A percentile compares a stretch with the other conserved stretches of the same genome.
These are phyloP conservation scores for Urostyla sp. DNA, from an alignment of 73 alveolate genomes.

Conservation along the genomic window DNA sequence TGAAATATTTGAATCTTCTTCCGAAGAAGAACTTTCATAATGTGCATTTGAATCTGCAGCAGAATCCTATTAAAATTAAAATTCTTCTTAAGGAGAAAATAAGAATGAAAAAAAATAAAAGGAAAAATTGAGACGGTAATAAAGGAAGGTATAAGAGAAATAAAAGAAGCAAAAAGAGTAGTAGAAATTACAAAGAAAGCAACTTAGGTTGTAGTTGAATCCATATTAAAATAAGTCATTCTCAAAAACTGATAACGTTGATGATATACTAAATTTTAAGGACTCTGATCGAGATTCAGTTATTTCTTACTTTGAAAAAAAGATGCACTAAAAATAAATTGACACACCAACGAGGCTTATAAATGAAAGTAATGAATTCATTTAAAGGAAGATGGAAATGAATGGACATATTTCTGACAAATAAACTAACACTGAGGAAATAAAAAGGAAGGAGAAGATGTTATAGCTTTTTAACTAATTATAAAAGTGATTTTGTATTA, in stretches of 20 bases:
- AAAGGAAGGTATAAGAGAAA: slow-evolving; percentile 40
- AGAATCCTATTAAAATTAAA: slow-evolving; percentile 27
- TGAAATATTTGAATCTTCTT: slow-evolving; percentile 49
- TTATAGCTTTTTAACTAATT: no score
- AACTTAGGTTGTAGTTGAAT: neutral
- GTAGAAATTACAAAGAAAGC: slow-evolving; percentile 5
- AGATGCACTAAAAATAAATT: neutral
- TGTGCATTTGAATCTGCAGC: slow-evolving; percentile 57
- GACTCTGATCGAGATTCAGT: slow-evolving; percentile 56
- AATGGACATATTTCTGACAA: no score
- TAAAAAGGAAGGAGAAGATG: no score
- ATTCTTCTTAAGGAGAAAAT: slow-evolving; percentile 10
- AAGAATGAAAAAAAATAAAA: slow-evolving; percentile 23
- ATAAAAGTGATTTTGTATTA: no score
- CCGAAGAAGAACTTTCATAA: slow-evolving; percentile 40
- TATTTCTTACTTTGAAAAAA: slow-evolving; percentile 23
- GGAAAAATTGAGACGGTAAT: slow-evolving; percentile 27
- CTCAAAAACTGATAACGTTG: neutral
- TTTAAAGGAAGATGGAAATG: no score
- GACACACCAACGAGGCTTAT: slow-evolving; percentile 52
- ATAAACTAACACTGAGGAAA: no score
- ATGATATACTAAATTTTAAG: slow-evolving; percentile 36
- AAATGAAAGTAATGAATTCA: slow-evolving; percentile 40
- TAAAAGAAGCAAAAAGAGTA: slow-evolving; percentile 23
- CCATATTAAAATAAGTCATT: neutral